Base-by-base conservation (phyloP, 2,329 filamentous ascomycete species). In the Fusarium hostae region DNA sequence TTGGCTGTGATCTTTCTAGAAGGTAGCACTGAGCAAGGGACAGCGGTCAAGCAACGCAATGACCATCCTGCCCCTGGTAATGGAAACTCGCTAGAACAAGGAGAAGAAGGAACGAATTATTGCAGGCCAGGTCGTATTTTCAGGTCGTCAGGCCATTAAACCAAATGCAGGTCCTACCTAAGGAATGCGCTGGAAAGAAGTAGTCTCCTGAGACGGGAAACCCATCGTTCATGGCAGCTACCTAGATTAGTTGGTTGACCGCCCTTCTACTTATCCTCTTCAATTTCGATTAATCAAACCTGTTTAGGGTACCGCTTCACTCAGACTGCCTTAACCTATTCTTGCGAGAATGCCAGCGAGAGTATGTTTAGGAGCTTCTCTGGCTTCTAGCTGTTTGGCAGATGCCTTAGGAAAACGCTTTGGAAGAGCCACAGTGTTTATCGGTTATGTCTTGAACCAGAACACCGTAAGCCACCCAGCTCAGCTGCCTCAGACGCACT, bases 31-130 rank as follows among this genome's bases (percentile, higher is more conserved):
- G 50, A 57, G 56, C 73, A 70, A 59, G 73, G 73, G 54, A 63
- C 71, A 70, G 56, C 65, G 54, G 55, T 55, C 57, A 69, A 35
- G 52, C 61, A 69, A 54, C 75, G 75, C 75, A 71, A 70, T 65
- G 75, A 63, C 64, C 74, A 76, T 43, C 71, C 45, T 52, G 50
- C 73, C 75, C 74, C 74, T 59, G 58, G 73, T 71, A 62, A 48
- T 77, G 62, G 75, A 77, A 77, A 66, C 72, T 71, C 75, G 68
- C 75, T 76, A 77, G 75, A 76, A 76, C 62, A 69, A 60, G 66
- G 67, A 65, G 75, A 76, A 76, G 63, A 71, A 60, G 63, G 66
- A 66, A 66, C 56, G 51, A 67, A 58, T 72, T 68, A 70, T 72
- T 76, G 68, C 41, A 63, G 40, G 28, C 57, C 50, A 59, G 37